Conservation (phyloP, 2,329 filamentous ascomycete species). For the Hirsutella rhossiliensis region DNA sequence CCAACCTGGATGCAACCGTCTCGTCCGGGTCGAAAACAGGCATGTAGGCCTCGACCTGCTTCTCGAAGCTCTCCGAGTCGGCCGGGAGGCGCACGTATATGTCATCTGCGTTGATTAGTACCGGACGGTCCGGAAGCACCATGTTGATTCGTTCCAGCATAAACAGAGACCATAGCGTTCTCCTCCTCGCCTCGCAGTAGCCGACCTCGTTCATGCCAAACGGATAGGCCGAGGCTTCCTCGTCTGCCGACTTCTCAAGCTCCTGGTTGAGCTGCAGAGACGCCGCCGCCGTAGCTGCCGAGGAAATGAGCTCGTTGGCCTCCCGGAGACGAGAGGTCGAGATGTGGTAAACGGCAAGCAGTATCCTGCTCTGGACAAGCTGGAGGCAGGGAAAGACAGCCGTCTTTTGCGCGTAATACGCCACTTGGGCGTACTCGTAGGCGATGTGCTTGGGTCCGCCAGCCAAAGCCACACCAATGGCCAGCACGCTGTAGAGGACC, state of each 20-base stretch:
- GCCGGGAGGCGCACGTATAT: conserved; percentile 57
- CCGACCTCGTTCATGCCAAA: conserved; percentile 45
- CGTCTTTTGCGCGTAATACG: conserved; percentile 38
- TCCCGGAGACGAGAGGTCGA: conserved; percentile 46
- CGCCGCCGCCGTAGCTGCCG: conserved; percentile 46
- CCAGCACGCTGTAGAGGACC: conserved; percentile 32
- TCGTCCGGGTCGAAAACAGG: conserved; percentile 47
- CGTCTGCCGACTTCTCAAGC: conserved; percentile 32
- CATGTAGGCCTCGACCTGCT: conserved; percentile 40
- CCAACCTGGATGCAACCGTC: conserved; percentile 8
- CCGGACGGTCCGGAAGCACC: conserved; percentile 39
- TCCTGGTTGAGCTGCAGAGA: conserved; percentile 54
- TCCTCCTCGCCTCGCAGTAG: conserved; percentile 53
- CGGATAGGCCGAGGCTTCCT: conserved; percentile 27
- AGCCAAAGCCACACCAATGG: conserved; percentile 25
- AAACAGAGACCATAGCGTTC: conserved; percentile 63
- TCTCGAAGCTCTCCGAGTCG: conserved; percentile 48
- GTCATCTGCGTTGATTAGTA: conserved; percentile 49
- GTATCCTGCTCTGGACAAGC: conserved; percentile 53
- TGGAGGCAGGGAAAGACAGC: conserved; percentile 32
- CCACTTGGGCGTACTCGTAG: conserved; percentile 34
- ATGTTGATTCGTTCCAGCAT: conserved; percentile 56
- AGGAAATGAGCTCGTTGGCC: conserved; percentile 51
- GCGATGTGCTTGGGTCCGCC: conserved; percentile 23
- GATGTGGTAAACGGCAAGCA: conserved; percentile 55